phyloP scores from a whole-genome alignment of 1,139 yeast genomes.

The Debaryomyces sp. region DNA sequence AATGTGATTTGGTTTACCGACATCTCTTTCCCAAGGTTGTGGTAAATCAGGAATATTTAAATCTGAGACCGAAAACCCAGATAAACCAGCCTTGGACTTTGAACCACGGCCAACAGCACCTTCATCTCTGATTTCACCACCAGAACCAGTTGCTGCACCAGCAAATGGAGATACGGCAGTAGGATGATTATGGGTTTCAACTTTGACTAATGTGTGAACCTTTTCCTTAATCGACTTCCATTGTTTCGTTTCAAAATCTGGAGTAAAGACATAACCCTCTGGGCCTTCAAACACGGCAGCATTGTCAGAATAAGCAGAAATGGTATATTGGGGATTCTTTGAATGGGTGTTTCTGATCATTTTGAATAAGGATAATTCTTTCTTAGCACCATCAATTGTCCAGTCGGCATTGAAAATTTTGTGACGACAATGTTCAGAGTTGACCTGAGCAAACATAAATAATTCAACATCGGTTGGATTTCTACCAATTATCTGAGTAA shows the following conservation, averaged over 20 bases:
- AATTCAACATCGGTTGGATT: slow-evolving; percentile 98
- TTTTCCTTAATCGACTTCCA: slow-evolving; percentile 78
- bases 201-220: slow-evolving; percentile 90
- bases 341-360: slow-evolving; percentile 96
- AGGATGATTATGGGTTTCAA: slow-evolving; percentile 99
- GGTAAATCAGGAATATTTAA: slow-evolving; percentile 79
- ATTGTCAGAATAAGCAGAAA: slow-evolving; percentile 95
- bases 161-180: slow-evolving; percentile 99
- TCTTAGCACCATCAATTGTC: slow-evolving; percentile 85
- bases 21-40: slow-evolving; percentile 91
- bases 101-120: slow-evolving; percentile 99
- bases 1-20: slow-evolving; percentile 92
- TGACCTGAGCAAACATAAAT: slow-evolving; percentile 99
- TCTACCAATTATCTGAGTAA: slow-evolving; percentile 71
- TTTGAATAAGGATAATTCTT: slow-evolving; percentile 78
- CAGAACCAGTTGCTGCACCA: slow-evolving; percentile 99
- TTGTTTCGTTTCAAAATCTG: slow-evolving; percentile 68
- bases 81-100: slow-evolving; percentile 91
- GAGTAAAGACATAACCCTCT: slow-evolving; percentile 74
- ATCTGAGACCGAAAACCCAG: slow-evolving; percentile 93
- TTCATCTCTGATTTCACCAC: slow-evolving; percentile 99
- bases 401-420: slow-evolving; percentile 98
- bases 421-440: slow-evolving; percentile 99
- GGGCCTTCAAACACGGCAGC: slow-evolving; percentile 96
- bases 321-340: slow-evolving; percentile 76